Percentiles rank a stretch among this genome's conserved stretches.
Evolutionary conservation across 2,329 filamentous ascomycete genomes (phyloP).

Genomic region (Aspergillus sergii): DNA sequence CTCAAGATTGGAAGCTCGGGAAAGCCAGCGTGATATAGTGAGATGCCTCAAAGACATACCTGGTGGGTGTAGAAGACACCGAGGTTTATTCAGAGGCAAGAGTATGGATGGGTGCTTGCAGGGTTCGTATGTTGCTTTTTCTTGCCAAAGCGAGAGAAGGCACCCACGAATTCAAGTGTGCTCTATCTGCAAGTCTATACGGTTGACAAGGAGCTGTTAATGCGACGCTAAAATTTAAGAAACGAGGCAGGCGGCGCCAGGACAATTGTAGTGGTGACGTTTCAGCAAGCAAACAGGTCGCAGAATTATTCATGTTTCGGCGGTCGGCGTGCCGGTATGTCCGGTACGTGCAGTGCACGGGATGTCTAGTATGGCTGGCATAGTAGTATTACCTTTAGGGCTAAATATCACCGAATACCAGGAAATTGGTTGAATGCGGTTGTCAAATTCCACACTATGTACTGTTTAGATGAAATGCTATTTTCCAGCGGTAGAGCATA

Average conservation of each 20-base stretch:
- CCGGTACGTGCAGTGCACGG: not conserved
- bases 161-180: not conserved
- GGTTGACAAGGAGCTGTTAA: not conserved
- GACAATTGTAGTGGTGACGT: not conserved
- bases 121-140: not conserved
- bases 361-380: not conserved
- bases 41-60: constrained; percentile 15
- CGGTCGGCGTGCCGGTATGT: constrained; percentile 6
- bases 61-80: not conserved
- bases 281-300: not conserved
- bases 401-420: not conserved
- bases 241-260: not conserved
- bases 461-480: not conserved
- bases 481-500: not conserved
- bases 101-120: not conserved
- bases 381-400: not conserved
- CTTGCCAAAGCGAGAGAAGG: not conserved
- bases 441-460: not conserved
- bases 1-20: constrained; percentile 19
- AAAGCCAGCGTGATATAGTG: constrained; percentile 26
- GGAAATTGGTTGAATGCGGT: not conserved
- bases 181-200: not conserved
- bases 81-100: not conserved
- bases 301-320: not conserved
- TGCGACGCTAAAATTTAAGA: not conserved